Evolutionary conservation across 1,139 yeast species (phyloP).

Genomic region (Hansenula sp.): DNA sequence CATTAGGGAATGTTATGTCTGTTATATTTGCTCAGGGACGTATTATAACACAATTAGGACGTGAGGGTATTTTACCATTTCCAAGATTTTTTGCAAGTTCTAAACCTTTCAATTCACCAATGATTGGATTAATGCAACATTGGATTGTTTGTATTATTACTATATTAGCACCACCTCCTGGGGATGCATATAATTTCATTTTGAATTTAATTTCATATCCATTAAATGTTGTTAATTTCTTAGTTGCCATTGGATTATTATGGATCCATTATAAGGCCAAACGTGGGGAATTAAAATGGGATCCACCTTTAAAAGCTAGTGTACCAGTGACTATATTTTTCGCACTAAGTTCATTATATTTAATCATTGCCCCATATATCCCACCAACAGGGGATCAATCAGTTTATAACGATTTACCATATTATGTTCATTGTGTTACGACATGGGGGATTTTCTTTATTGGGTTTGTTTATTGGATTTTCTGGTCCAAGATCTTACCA

Average conservation of each 20-base stretch:
- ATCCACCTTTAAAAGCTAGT: conserved; percentile 71
- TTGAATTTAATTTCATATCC: conserved; percentile 76
- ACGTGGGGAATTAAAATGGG: conserved; percentile 59
- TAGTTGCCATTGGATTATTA: conserved; percentile 69
- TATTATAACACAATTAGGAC: conserved; percentile 71
- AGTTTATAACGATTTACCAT: conserved; percentile 66
- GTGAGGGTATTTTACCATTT: conserved; percentile 70
- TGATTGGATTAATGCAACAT: conserved; percentile 52
- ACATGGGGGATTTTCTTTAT: conserved; percentile 74
- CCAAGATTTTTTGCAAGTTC: conserved; percentile 52
- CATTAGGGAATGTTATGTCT: conserved; percentile 74
- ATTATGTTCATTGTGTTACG: conserved; percentile 79
- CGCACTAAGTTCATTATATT: conserved; percentile 62
- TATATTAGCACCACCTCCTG: conserved; percentile 67
- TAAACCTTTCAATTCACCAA: conserved; percentile 51
- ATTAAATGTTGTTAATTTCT: conserved; percentile 64
- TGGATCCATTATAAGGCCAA: conserved; percentile 56
- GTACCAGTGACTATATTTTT: conserved; percentile 63
- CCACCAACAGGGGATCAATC: conserved; percentile 68
- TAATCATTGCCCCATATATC: conserved; percentile 76
- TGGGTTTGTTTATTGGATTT: conserved; percentile 69
- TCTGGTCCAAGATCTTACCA: conserved; percentile 65
- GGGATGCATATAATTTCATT: conserved; percentile 76
- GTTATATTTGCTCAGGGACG: conserved; percentile 78
- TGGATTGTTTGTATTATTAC: conserved; percentile 50